phyloP scores from a whole-genome alignment of 1,139 yeast species.

The Trichomonascaceae sp. region DNA sequence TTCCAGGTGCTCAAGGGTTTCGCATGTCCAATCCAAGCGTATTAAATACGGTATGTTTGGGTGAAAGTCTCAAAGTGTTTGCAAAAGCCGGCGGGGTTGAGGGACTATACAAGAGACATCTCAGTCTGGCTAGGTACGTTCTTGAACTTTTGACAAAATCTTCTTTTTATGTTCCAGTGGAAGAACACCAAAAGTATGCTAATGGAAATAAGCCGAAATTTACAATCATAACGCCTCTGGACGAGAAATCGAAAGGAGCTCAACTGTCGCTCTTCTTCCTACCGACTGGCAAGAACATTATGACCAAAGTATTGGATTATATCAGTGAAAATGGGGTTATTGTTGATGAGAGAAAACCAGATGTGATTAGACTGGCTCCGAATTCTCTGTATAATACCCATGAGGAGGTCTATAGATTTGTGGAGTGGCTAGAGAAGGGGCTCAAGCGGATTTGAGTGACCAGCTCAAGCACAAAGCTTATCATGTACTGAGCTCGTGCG shows the following conservation, averaged over 20 bases:
- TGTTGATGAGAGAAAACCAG: conserved; percentile 86
- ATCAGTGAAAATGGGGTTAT: conserved; percentile 56
- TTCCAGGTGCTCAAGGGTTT: conserved; percentile 76
- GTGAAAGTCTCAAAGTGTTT: conserved; percentile 60
- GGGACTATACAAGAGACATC: conserved; percentile 50
- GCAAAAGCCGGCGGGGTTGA: conserved; percentile 58
- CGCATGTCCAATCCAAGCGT: conserved; percentile 93
- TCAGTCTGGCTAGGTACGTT: conserved; percentile 53
- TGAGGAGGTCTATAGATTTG: conserved; percentile 50
- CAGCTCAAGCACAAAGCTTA: too few species aligned
- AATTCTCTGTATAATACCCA: conserved; percentile 76
- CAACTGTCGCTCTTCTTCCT: conserved; percentile 71
- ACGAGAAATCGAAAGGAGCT: conserved; percentile 60
- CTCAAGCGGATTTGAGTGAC: conserved; percentile 24
- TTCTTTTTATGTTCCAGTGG: conserved; percentile 38
- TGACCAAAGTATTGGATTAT: conserved; percentile 52
- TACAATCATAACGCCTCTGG: conserved; percentile 65
- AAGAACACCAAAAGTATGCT: conserved; percentile 15
- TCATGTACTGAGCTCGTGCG: too few species aligned
- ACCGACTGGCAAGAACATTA: conserved; percentile 47
- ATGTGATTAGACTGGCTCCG: conserved; percentile 81
- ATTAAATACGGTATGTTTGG: conserved; percentile 67
- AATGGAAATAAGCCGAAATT: conserved; percentile 40
- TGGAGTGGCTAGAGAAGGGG: conserved; percentile 41
- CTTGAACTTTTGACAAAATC: conserved; percentile 39